phyloP scores from a whole-genome alignment of 139 green algal species.

The Chlamydomonas asymmetrica region DNA sequence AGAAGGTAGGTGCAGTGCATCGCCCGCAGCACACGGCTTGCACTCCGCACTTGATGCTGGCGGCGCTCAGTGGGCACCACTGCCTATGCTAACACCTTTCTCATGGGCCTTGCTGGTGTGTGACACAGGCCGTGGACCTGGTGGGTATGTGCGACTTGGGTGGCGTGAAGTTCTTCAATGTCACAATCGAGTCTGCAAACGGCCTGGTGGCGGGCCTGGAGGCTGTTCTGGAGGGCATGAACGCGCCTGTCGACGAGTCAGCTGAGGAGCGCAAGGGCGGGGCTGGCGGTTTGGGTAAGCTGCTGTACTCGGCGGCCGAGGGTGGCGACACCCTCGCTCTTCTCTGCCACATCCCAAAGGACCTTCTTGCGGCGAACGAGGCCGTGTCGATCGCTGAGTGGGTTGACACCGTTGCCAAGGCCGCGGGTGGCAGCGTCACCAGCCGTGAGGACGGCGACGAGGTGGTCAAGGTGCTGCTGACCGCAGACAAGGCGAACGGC shows the following conservation, averaged over 20 bases:
- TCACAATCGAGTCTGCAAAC: conserved; percentile 65
- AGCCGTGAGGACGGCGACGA: conserved; percentile 53
- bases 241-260: conserved; percentile 70
- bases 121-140: conserved; percentile 27
- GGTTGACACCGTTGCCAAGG: conserved; percentile 35
- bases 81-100: too few relatives aligned
- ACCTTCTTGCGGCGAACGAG: conserved; percentile 49
- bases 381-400: conserved; percentile 57
- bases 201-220: conserved; percentile 68
- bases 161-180: conserved; percentile 81
- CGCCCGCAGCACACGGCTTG: not conserved
- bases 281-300: conserved; percentile 62
- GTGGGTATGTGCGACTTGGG: conserved; percentile 64
- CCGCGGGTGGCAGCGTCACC: conserved; percentile 21
- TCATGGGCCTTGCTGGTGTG: too few relatives aligned
- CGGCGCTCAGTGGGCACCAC: conserved; percentile 2
- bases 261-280: conserved; percentile 85
- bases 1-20: conserved; percentile 34
- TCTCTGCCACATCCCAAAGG: conserved; percentile 72
- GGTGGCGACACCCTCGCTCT: conserved; percentile 70
- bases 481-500: conserved; percentile 47
- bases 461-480: conserved; percentile 49
- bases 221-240: conserved; percentile 68
- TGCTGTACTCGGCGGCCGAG: conserved; percentile 71
- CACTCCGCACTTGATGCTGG: not conserved